phyloP scores from a whole-genome alignment of 345 rosid species.

The Rhizophora mangle region DNA sequence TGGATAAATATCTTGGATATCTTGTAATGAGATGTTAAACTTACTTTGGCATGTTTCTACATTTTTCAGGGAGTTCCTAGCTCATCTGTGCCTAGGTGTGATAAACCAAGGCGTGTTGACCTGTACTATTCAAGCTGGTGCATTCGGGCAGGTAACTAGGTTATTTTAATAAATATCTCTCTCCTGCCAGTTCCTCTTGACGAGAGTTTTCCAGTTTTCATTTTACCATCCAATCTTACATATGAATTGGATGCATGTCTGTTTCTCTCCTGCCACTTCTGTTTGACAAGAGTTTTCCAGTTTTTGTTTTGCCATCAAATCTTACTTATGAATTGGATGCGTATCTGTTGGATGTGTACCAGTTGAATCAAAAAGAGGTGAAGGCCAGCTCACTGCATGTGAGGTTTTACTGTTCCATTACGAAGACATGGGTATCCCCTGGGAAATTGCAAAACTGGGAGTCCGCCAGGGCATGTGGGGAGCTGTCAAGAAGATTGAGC shows the following conservation, averaged over 20 bases:
- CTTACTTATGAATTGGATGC: constrained; percentile 6
- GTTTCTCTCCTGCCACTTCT: neutral
- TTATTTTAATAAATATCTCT: constrained; percentile 5
- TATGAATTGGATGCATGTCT: constrained; percentile 8
- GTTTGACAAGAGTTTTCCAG: neutral
- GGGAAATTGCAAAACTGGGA: constrained; percentile 96
- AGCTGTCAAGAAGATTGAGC: constrained; percentile 92
- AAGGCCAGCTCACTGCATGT: constrained; percentile 76
- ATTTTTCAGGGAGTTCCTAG: constrained; percentile 68
- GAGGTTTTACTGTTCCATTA: constrained; percentile 95
- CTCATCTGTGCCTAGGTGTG: constrained; percentile 65
- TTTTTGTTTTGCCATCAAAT: neutral
- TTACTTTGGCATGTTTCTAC: neutral
- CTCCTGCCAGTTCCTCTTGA: neutral
- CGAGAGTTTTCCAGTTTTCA: neutral
- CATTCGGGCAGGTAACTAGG: constrained; percentile 73
- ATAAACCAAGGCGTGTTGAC: constrained; percentile 87
- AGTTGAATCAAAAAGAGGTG: constrained; percentile 88
- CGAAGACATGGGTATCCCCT: constrained; percentile 97
- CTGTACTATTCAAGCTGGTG: constrained; percentile 94
- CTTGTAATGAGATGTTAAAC: neutral
- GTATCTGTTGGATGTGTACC: constrained; percentile 26
- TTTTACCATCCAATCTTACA: neutral
- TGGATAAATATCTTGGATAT: neutral
- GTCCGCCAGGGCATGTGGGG: constrained; percentile 99